Conservation (phyloP, 495 filamentous ascomycete genomes). For the Penicillium atrosanguineum region DNA sequence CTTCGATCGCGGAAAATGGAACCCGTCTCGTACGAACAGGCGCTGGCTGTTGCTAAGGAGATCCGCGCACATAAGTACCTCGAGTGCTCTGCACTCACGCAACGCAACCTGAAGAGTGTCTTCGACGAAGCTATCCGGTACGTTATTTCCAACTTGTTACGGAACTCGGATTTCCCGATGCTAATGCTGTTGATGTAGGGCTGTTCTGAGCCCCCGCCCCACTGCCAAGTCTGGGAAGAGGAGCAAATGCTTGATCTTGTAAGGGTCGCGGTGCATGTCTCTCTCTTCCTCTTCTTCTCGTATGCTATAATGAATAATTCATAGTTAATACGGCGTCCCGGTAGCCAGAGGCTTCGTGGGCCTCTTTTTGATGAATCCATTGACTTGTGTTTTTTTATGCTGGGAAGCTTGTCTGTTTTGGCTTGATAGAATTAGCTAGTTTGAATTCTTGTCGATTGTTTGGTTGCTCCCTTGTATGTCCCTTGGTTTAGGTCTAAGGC, state of each 20-base stretch:
- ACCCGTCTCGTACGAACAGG: slow-evolving; percentile 87
- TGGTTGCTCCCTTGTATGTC: neutral
- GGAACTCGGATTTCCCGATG: neutral
- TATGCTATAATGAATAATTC: slow-evolving; percentile 43
- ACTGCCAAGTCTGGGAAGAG: slow-evolving; percentile 60
- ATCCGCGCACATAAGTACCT: slow-evolving; percentile 93
- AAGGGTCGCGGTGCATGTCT: slow-evolving; percentile 26
- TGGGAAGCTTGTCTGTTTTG: slow-evolving; percentile 2
- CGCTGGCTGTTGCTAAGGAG: slow-evolving; percentile 79
- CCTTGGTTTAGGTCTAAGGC: neutral
- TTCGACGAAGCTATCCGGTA: slow-evolving; percentile 98
- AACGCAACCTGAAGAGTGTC: slow-evolving; percentile 93
- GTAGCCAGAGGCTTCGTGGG: slow-evolving; percentile 27
- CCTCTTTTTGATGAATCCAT: slow-evolving; percentile 32
- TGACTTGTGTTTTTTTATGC: slow-evolving; percentile 19
- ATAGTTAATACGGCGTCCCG: slow-evolving; percentile 49
- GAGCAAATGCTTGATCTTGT: slow-evolving; percentile 76
- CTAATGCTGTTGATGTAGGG: slow-evolving; percentile 45
- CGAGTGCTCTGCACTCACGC: slow-evolving; percentile 97
- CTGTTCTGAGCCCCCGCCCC: slow-evolving; percentile 78
- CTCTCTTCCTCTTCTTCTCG: slow-evolving; percentile 18
- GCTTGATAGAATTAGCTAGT: neutral
- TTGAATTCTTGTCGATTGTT: neutral
- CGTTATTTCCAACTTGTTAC: neutral
- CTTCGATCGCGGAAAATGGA: slow-evolving; percentile 86